Percentiles rank a stretch among this genome's conserved stretches.
These are phyloP conservation scores for Bathelium albidoporum DNA, from an alignment of 495 filamentous ascomycete species.

Conservation along the genomic window DNA sequence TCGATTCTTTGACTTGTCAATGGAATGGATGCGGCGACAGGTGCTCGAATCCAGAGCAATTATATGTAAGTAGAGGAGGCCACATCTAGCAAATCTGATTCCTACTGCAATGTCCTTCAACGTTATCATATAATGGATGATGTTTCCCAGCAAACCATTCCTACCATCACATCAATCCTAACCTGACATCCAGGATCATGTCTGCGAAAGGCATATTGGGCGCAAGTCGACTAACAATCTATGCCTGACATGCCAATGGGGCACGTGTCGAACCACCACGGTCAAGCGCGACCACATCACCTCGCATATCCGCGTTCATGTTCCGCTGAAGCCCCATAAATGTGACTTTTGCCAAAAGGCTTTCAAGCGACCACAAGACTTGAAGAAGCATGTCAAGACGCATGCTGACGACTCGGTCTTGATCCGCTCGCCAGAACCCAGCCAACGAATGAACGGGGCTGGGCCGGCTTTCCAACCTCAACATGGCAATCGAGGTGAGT, in stretches of 20 bases:
- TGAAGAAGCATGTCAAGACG: slow-evolving; percentile 99
- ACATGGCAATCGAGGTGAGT: neutral
- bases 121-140: slow-evolving; percentile 5
- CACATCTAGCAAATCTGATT: slow-evolving; percentile 5
- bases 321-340: slow-evolving; percentile 95
- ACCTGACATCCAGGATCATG: slow-evolving; percentile 64
- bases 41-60: slow-evolving; percentile 64
- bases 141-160: slow-evolving; percentile 5
- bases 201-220: slow-evolving; percentile 97
- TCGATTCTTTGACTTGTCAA: slow-evolving; percentile 50
- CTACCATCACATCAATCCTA: slow-evolving; percentile 12
- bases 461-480: neutral
- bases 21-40: slow-evolving; percentile 82
- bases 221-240: slow-evolving; percentile 99
- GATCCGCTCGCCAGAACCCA: slow-evolving; percentile 62
- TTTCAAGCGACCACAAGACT: slow-evolving; percentile 97
- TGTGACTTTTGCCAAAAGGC: slow-evolving; percentile 98
- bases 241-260: slow-evolving; percentile 95
- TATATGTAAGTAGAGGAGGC: slow-evolving; percentile 69
- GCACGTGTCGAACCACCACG: slow-evolving; percentile 86
- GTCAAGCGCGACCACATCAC: slow-evolving; percentile 99
- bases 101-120: neutral
- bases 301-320: slow-evolving; percentile 96
- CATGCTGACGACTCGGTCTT: slow-evolving; percentile 95
- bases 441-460: neutral